A percentile compares a stretch with the other conserved stretches of the same genome.
These are phyloP conservation scores for Fraxinus greggii DNA, from an alignment of 305 asterid genomes.

Conservation along the genomic window DNA sequence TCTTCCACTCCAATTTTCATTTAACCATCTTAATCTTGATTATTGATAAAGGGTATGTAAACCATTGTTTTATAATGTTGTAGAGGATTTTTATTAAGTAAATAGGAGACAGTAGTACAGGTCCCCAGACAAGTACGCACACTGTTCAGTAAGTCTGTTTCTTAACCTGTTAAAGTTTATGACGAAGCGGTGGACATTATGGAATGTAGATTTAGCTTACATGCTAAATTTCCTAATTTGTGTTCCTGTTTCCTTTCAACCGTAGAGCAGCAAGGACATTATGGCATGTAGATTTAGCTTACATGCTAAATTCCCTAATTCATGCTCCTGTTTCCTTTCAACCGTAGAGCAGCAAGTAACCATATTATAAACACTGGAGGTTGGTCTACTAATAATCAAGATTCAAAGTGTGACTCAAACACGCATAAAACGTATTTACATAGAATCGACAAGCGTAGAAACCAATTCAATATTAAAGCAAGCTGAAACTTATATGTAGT, in stretches of 20 bases:
- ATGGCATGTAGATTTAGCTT: not conserved
- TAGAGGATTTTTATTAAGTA: not conserved
- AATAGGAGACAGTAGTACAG: not conserved
- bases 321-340: not conserved
- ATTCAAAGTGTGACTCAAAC: not conserved
- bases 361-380: not conserved
- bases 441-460: not conserved
- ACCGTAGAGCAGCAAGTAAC: not conserved
- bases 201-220: not conserved
- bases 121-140: not conserved
- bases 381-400: not conserved
- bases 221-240: not conserved
- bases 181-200: not conserved
- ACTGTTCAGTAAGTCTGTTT: not conserved
- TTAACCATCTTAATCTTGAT: not conserved
- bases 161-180: not conserved
- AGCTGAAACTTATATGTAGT: not conserved
- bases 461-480: not conserved
- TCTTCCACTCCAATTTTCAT: constrained; percentile 5
- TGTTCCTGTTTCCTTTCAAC: not conserved
- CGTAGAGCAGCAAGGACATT: not conserved
- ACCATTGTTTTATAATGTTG: not conserved
- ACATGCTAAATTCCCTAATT: not conserved
- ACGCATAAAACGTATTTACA: not conserved
- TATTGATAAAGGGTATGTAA: not conserved